Evolutionary conservation across 495 filamentous ascomycete genomes (phyloP).

Genomic region (Penicillium manginii): DNA sequence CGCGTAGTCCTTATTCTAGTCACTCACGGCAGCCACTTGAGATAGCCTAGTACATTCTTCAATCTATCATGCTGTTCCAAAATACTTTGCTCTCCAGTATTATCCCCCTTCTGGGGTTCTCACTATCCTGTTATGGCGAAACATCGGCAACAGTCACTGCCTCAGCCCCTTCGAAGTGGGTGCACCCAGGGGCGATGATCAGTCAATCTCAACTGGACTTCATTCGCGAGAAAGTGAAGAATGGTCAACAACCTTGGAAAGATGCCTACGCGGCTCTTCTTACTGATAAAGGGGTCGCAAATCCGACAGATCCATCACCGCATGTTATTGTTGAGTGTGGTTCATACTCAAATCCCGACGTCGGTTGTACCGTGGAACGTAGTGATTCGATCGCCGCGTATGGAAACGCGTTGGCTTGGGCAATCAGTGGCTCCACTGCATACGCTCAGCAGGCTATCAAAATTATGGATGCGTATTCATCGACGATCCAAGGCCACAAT

Average conservation of each 20-base stretch:
- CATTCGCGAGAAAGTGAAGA: constrained; percentile 5
- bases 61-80: too few species aligned
- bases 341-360: constrained; percentile 23
- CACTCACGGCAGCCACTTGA: too few species aligned
- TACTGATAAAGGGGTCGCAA: neutral
- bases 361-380: constrained; percentile 30
- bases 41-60: too few species aligned
- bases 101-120: too few species aligned
- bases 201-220: constrained; percentile 13
- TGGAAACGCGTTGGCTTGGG: constrained; percentile 30
- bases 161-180: constrained; percentile 8
- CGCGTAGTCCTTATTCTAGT: too few species aligned
- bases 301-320: constrained; percentile 11
- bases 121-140: neutral
- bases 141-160: neutral
- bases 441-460: constrained; percentile 31
- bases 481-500: constrained; percentile 26
- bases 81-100: too few species aligned
- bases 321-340: constrained; percentile 28
- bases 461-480: constrained; percentile 30
- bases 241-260: constrained; percentile 9
- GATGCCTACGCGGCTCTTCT: constrained; percentile 12
- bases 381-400: constrained; percentile 34
- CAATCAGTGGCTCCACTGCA: constrained; percentile 12
- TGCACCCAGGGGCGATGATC: constrained; percentile 18